These are phyloP conservation scores for Paecilomyces dactylethromorphus DNA, from an alignment of 2,329 filamentous ascomycete species.

Conservation along the genomic window DNA sequence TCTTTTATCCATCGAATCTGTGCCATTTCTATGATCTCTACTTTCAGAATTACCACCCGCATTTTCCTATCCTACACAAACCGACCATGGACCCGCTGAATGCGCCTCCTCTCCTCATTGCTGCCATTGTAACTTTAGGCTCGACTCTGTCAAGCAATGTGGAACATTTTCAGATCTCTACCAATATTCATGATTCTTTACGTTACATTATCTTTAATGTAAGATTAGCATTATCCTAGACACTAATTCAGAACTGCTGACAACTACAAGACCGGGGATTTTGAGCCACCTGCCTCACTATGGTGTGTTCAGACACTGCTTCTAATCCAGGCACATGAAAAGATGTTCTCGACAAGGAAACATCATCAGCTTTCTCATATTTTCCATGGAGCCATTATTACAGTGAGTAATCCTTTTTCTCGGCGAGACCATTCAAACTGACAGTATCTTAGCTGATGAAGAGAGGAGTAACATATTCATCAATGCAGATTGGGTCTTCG, in stretches of 20 bases:
- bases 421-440: not conserved
- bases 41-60: slow-evolving; percentile 20
- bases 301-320: slow-evolving; percentile 22
- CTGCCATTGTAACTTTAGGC: slow-evolving; percentile 19
- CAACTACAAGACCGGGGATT: slow-evolving; percentile 9
- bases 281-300: slow-evolving; percentile 19
- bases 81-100: slow-evolving; percentile 12
- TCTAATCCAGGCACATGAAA: slow-evolving; percentile 18
- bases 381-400: slow-evolving; percentile 21
- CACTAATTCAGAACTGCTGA: not conserved
- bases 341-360: slow-evolving; percentile 20
- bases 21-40: slow-evolving; percentile 16
- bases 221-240: not conserved
- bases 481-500: not conserved
- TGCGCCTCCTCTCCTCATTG: slow-evolving; percentile 15
- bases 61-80: slow-evolving; percentile 20
- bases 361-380: slow-evolving; percentile 22
- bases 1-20: slow-evolving; percentile 17
- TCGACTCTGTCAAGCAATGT: slow-evolving; percentile 15
- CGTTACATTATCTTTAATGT: slow-evolving; percentile 18
- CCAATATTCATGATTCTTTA: slow-evolving; percentile 16
- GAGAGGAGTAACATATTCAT: slow-evolving; percentile 13
- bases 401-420: slow-evolving; percentile 5
- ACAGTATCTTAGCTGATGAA: slow-evolving; percentile 13
- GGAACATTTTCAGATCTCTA: slow-evolving; percentile 11